These are phyloP conservation scores for Wickerhamomyces ciferrii DNA, from an alignment of 805 yeast genomes.

Conservation along the genomic window DNA sequence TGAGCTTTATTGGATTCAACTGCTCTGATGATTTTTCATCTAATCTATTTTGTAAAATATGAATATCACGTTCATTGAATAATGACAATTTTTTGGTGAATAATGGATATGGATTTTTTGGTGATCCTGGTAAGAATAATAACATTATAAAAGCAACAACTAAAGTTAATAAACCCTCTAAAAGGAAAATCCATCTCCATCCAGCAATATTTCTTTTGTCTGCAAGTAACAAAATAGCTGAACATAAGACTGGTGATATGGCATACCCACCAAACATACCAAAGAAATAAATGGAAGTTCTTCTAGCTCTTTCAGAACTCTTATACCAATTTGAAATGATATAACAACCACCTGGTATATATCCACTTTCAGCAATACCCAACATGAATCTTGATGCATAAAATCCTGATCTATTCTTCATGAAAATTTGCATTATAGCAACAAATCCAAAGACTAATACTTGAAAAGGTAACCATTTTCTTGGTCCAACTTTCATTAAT, in stretches of 20 bases:
- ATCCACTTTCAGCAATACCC: constrained; percentile 58
- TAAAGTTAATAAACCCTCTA: constrained; percentile 54
- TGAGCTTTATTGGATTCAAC: neutral
- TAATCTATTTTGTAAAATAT: neutral
- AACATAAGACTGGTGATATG: constrained; percentile 40
- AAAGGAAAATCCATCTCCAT: constrained; percentile 60
- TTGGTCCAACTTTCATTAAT: constrained; percentile 55
- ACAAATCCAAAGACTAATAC: constrained; percentile 52
- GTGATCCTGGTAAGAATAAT: constrained; percentile 47
- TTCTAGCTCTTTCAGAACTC: constrained; percentile 47
- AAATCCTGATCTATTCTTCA: constrained; percentile 35
- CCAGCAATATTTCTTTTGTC: constrained; percentile 40
- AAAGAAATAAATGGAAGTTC: constrained; percentile 56
- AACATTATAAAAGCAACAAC: constrained; percentile 40
- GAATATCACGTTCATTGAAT: neutral
- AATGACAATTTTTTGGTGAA: neutral
- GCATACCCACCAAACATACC: constrained; percentile 39
- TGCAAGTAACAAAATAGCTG: constrained; percentile 45
- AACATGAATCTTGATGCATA: constrained; percentile 42
- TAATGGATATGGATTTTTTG: constrained; percentile 14
- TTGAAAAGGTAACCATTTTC: constrained; percentile 54
- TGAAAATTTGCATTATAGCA: constrained; percentile 42
- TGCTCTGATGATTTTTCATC: neutral
- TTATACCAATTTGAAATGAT: constrained; percentile 52
- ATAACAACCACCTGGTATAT: constrained; percentile 53